Evolutionary conservation across 805 yeast species (phyloP), one percentile per base, ranked within the genome.

Genomic region (Cyberlindnera maritima): DNA sequence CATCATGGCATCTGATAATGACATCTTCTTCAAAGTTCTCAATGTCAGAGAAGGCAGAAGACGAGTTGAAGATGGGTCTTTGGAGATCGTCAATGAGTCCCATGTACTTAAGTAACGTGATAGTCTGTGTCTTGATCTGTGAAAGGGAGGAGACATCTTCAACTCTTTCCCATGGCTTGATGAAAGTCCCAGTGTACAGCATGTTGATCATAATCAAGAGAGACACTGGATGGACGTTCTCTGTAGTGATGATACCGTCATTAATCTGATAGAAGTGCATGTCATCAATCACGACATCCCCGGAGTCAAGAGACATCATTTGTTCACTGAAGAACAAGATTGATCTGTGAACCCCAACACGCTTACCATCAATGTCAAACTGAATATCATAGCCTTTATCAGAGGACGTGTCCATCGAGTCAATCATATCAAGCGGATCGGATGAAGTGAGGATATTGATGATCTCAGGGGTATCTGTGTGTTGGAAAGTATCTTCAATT

Each of bases 111-210:
- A 60, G 21, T 5, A 59, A 21, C 3, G 31, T 33, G 0, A 41
- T 8, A 1, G 56, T 42, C 42, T 55, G 50, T 3, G 11, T 21
- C 43, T 55, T 52, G 2, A 49, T 39, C 1, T 31, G 17, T 17
- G 32, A 39, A 18, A 52, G 20, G 2, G 28, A 10, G 3, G 34
- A 23, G 3, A 28, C 17, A 19, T 45, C 44, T 2, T 44, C 46
- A 7, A 57, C 56, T 2, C 57, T 35, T 14, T 68, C 72, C 85
- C 85, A 80, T 10, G 78, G 60, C 36, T 67, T 71, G 5, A 75
- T 36, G 4, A 66, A 59, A 14, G 58, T 56, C 44, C 79, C 80
- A 0, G 83, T 76, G 56, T 82, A 83, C 0, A 79, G 45, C 45
- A 70, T 71, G 56, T 78, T 77, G 6, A 78, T 50, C 9, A 77